A percentile compares a stretch with the other conserved stretches of the same genome.
These are phyloP conservation scores for Serendipita sp. DNA, from an alignment of 768 basidiomycete genomes.

Conservation along the genomic window DNA sequence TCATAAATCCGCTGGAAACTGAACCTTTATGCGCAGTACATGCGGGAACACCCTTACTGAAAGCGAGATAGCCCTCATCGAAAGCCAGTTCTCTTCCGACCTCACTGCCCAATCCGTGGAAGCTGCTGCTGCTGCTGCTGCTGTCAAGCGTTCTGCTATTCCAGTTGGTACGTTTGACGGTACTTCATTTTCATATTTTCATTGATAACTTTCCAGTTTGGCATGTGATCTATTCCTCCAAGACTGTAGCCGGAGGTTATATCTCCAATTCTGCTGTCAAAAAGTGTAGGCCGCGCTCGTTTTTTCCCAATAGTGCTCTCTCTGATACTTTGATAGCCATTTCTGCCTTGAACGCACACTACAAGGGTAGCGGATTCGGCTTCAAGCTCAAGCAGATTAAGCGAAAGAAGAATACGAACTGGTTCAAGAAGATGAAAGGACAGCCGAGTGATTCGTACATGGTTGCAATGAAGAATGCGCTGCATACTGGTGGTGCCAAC, in stretches of 20 bases:
- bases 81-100: no score
- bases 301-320: not conserved
- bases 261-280: not conserved
- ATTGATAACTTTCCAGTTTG: slow-evolving; percentile 24
- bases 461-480: not conserved
- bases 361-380: not conserved
- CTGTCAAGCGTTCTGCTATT: no score
- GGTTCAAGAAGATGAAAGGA: not conserved
- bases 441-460: not conserved
- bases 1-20: no score
- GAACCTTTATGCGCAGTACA: no score
- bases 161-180: not conserved
- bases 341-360: not conserved
- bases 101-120: no score
- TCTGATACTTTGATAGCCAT: not conserved
- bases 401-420: not conserved
- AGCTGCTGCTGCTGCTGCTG: no score
- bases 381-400: not conserved
- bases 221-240: slow-evolving; percentile 32
- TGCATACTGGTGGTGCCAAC: not conserved
- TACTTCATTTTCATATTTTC: not conserved
- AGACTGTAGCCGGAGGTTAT: not conserved
- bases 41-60: no score
- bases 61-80: no score
- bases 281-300: not conserved